Evolutionary conservation across 192 early-diverging fungal species (phyloP).

Genomic region (Dimargaris cristalligena): DNA sequence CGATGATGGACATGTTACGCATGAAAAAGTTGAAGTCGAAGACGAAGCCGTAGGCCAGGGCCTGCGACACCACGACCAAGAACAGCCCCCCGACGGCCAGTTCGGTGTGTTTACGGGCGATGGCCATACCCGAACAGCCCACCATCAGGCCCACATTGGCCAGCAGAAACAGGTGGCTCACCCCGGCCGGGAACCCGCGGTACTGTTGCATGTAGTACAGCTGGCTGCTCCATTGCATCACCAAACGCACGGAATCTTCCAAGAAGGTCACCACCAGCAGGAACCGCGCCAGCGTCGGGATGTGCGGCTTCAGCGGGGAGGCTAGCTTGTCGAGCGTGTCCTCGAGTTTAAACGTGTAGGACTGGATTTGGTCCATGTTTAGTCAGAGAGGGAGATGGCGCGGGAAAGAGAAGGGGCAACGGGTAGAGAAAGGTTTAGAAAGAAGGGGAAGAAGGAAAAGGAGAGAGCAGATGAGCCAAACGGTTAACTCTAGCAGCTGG

Average conservation of each 20-base stretch:
- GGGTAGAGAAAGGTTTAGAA: background rate
- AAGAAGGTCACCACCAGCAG: slow-evolving; percentile 93
- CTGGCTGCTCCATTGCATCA: slow-evolving; percentile 82
- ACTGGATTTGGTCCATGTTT: slow-evolving; percentile 27
- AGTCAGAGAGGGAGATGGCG: background rate
- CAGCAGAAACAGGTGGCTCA: slow-evolving; percentile 74
- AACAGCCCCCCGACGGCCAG: slow-evolving; percentile 69
- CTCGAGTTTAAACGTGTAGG: slow-evolving; percentile 47
- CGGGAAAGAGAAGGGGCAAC: background rate
- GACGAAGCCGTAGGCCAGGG: slow-evolving; percentile 85
- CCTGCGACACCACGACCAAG: slow-evolving; percentile 67
- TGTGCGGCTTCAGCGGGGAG: slow-evolving; percentile 74
- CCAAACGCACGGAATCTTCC: slow-evolving; percentile 80
- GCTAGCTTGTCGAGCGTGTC: slow-evolving; percentile 54
- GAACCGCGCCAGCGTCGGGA: slow-evolving; percentile 78
- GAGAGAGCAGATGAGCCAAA: no score
- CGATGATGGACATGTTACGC: slow-evolving; percentile 82
- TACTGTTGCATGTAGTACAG: slow-evolving; percentile 64
- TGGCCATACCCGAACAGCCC: slow-evolving; percentile 65
- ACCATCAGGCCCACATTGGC: slow-evolving; percentile 76
- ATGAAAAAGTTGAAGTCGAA: slow-evolving; percentile 82
- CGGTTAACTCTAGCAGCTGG: no score
- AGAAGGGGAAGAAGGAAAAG: no score
- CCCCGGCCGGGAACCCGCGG: slow-evolving; percentile 60
- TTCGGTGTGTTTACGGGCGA: slow-evolving; percentile 65